Conservation (phyloP, 192 early-diverging fungal species). For the Thoreauomyces humboldtii region DNA sequence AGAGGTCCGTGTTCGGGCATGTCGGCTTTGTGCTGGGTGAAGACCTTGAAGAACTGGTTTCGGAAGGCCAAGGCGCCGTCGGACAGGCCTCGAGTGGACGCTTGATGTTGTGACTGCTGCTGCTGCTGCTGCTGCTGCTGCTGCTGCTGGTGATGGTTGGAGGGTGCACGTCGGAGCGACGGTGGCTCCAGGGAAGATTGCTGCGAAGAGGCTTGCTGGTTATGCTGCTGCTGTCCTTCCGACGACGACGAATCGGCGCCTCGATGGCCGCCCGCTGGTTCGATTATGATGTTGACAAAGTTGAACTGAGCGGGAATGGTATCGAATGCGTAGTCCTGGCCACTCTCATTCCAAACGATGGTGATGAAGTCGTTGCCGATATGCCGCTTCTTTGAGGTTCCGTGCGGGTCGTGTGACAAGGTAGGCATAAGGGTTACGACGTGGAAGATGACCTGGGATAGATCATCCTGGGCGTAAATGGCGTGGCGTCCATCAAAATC, state of each 20-base stretch:
- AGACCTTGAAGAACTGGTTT: constrained; percentile 56
- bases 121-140: constrained; percentile 8
- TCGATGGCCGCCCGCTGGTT: constrained; percentile 50
- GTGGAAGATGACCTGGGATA: constrained; percentile 90
- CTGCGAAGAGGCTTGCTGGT: not conserved
- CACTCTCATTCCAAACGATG: constrained; percentile 93
- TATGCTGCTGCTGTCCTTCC: not conserved
- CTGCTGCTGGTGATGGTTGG: not conserved
- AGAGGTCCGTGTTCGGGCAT: constrained; percentile 77
- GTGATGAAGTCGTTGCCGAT: constrained; percentile 97
- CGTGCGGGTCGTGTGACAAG: constrained; percentile 68
- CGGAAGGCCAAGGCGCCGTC: constrained; percentile 9
- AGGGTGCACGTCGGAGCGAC: no score
- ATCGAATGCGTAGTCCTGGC: constrained; percentile 75
- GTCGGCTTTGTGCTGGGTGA: constrained; percentile 67
- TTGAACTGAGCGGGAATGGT: constrained; percentile 95
- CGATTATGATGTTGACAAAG: constrained; percentile 91
- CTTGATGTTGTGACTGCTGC: not conserved
- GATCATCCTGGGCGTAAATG: constrained; percentile 62
- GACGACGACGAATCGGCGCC: not conserved
- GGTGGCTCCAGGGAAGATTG: not conserved
- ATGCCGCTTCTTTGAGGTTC: constrained; percentile 87
- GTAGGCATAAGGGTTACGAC: constrained; percentile 93
- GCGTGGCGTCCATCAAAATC: constrained; percentile 84
- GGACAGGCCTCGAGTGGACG: not conserved